Base-by-base conservation (phyloP, 1,284 basidiomycete species). In the Ceratobasidium sp. region DNA sequence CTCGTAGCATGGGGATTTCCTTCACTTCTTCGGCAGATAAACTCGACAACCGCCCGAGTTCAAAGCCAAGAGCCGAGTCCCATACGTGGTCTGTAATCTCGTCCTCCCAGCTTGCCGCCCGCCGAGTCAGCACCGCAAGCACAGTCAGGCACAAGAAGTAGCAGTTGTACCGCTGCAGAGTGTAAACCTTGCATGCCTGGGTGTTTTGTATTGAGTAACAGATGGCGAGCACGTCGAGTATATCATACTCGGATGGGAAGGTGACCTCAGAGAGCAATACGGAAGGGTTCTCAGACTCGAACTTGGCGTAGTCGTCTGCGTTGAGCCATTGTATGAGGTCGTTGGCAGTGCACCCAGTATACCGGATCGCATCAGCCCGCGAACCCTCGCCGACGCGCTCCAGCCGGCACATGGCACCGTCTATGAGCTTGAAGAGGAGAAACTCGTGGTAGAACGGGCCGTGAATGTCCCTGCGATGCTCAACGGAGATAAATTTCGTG, bases 331-430 rank as follows among this genome's bases (percentile, higher is more conserved):
- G 59, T 7, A 62, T 41, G 34, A 62, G 11, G 34, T 62, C 59
- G n/a, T 31, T 22, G n/a, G 59, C 59, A 7, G 9, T 11, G 22
- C 59, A 62, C 9, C 59, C 59, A 11, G n/a, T 39, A 5, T 14
- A 34, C 5, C 59, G 31, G 22, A 62, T 62, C 6, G 59, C 34
- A 22, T 37, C 59, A 3, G 29, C 19, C 9, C 59, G 59, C 5
- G 59, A 62, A n/a, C 59, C 59, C 9, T 62, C 34, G 16, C 59
- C 59, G 31, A 62, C 19, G 6, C 59, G 59, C 37, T 62, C 59
- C 3, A 62, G 31, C 41, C 59, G 13, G 22, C 39, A 62, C 3
- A 41, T 22, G 2, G 22, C 2, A 13, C 29, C 29, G 34, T 62
- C 59, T 3, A 6, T 8, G 19, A 62, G 29, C 19, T 41, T 29